Evolutionary conservation across 495 filamentous ascomycete genomes (phyloP), one percentile per base, ranked within the genome.

Genomic region (Neurospora sp.): DNA sequence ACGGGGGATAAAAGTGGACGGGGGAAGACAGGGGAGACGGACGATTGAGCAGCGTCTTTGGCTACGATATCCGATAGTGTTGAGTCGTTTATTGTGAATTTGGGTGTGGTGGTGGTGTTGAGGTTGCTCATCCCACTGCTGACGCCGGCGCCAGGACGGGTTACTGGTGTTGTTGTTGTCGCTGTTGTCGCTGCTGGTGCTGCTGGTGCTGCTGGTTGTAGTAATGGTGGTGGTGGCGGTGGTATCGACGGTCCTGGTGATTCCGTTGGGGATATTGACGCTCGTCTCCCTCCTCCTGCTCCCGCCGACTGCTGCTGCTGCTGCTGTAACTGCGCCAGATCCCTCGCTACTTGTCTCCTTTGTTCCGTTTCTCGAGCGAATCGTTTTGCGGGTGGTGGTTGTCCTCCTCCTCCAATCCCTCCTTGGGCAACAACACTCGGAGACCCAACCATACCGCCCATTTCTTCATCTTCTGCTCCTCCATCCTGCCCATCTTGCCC

Each of bases 11-110:
- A 8, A 39, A 69, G 39, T 10, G 39, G 31, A 31, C n/a, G n/a
- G n/a, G n/a, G 31, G 31, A 31, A 31, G 31, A 31, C 31, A 31
- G 1, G 31, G 31, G 3, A 31, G 31, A 31, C 31, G 3, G 1
- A 82, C 80, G 74, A 75, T 73, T 78, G 75, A 1, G 78, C 81
- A 5, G 81, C 81, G 54, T 82, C 81, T 44, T 74, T 81, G 69
- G 81, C 81, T n/a, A 82, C 77, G 37, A 82, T 74, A 69, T 82
- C 81, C 10, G 81, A 82, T 11, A 82, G 70, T 0, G 75, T 69
- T 0, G 75, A 75, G 12, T 75, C 77, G 18, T 72, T 54, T 27
- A 69, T 71, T 11, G 27, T 41, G 70, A 20, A 31, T 1, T 69
- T 40, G 20, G 73, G 16, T 9, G 59, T 39, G 54, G 18, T 44